Conservation (phyloP, 1,284 basidiomycete genomes). For the Pholiota adiposa region DNA sequence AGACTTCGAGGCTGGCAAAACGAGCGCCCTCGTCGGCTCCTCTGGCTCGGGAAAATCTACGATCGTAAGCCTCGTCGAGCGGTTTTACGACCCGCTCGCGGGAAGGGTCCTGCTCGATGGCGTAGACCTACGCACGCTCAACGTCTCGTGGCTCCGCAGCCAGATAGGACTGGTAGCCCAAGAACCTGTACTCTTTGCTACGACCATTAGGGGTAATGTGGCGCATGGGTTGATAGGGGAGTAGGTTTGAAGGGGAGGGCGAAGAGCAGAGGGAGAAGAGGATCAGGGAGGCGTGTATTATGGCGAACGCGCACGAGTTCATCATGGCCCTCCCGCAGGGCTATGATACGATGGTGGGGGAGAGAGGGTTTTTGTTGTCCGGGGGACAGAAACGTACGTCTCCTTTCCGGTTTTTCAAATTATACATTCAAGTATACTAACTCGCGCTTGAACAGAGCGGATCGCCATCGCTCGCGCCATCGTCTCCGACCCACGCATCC, state of each 20-base stretch:
- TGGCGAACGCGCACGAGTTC: conserved; percentile 92
- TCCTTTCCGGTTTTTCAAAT: neutral
- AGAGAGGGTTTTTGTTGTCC: conserved; percentile 89
- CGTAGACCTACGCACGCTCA: conserved; percentile 74
- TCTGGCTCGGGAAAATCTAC: conserved; percentile 91
- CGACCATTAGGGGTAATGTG: conserved; percentile 68
- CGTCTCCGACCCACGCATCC: conserved; percentile 86
- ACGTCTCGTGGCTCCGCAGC: conserved; percentile 86
- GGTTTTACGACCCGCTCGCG: conserved; percentile 85
- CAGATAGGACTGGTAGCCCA: conserved; percentile 93
- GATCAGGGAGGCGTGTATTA: conserved; percentile 87
- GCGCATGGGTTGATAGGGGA: conserved; percentile 90
- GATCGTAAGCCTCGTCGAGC: conserved; percentile 78
- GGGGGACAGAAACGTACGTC: conserved; percentile 81
- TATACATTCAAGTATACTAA: too few relatives aligned
- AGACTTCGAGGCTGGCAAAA: conserved; percentile 77
- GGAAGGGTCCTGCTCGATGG: conserved; percentile 85
- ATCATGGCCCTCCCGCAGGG: conserved; percentile 83
- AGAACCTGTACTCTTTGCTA: conserved; percentile 89
- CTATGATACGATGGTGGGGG: conserved; percentile 92
- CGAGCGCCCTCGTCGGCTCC: conserved; percentile 88
- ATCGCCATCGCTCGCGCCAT: conserved; percentile 93
- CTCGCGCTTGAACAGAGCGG: conserved; percentile 48
- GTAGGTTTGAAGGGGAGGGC: conserved; percentile 66
- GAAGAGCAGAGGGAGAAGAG: conserved; percentile 80